A percentile compares a stretch with the other conserved stretches of the same genome.
Conservation (phyloP, 2,329 filamentous ascomycete genomes). For the Alternaria angustiovoidea region DNA sequence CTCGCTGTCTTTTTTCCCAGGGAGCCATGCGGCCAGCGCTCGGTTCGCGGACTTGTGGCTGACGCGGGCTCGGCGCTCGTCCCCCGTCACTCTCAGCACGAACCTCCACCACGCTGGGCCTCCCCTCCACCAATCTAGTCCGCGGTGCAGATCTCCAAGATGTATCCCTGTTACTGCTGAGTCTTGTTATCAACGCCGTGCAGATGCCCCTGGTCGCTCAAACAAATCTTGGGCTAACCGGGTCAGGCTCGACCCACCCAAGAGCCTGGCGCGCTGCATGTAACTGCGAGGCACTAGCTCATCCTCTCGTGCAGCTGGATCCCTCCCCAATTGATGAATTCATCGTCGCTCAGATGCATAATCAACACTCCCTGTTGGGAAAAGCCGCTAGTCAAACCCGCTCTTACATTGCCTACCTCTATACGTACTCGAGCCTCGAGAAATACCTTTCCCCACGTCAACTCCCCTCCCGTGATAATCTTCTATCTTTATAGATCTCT, state of each 20-base stretch:
- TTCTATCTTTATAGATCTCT: slow-evolving; percentile 18
- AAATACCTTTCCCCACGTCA: slow-evolving; percentile 19
- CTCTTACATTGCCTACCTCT: slow-evolving; percentile 33
- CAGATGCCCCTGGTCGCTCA: slow-evolving; percentile 38
- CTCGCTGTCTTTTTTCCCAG: slow-evolving; percentile 19
- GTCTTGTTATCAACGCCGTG: slow-evolving; percentile 41
- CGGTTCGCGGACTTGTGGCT: slow-evolving; percentile 33
- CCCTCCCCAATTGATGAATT: slow-evolving; percentile 45
- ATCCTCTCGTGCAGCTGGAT: slow-evolving; percentile 41
- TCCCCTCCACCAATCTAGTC: slow-evolving; percentile 27
- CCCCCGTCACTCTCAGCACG: slow-evolving; percentile 26
- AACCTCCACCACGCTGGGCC: slow-evolving; percentile 15
- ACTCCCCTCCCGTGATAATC: slow-evolving; percentile 16
- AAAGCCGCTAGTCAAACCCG: slow-evolving; percentile 32
- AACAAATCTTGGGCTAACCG: slow-evolving; percentile 33
- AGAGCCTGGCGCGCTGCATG: slow-evolving; percentile 45
- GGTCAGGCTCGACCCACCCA: slow-evolving; percentile 40
- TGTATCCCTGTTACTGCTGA: slow-evolving; percentile 32
- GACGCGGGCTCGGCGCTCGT: slow-evolving; percentile 34
- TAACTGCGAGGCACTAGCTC: slow-evolving; percentile 46
- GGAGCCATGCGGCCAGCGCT: slow-evolving; percentile 23
- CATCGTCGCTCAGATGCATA: slow-evolving; percentile 47
- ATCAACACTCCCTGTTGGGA: slow-evolving; percentile 41
- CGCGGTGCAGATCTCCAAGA: slow-evolving; percentile 30
- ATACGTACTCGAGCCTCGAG: slow-evolving; percentile 27